Conservation (phyloP, 371 early-diverging fungal species). For the Zychaea mexicana region DNA sequence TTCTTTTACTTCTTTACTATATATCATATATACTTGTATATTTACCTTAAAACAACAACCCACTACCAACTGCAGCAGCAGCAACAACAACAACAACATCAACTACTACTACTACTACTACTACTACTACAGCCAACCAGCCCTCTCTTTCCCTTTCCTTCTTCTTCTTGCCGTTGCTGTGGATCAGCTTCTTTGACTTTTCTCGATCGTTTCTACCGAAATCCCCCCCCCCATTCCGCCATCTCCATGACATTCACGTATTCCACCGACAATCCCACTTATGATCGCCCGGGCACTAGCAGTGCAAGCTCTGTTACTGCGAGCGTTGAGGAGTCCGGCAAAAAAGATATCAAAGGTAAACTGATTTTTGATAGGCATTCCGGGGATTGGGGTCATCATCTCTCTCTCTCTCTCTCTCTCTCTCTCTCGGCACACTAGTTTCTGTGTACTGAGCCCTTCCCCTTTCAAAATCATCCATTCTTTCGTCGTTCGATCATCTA, state of each 20-base stretch:
- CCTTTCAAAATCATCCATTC: no score
- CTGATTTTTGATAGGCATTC: background rate
- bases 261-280: constrained; percentile 1
- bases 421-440: background rate
- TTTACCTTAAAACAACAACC: background rate
- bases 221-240: background rate
- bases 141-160: constrained; percentile 4
- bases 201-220: background rate
- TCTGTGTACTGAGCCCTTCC: no score
- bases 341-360: constrained; percentile 3
- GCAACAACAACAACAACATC: background rate
- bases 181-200: constrained; percentile 12
- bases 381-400: constrained; percentile 2
- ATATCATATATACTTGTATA: background rate
- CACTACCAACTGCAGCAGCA: background rate
- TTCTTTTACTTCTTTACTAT: no score
- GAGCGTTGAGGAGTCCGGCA: background rate
- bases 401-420: background rate
- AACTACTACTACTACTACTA: background rate
- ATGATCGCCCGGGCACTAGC: background rate
- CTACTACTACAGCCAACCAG: background rate
- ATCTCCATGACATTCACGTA: background rate
- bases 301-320: background rate
- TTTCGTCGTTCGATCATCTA: no score
- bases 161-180: constrained; percentile 3